phyloP scores from a whole-genome alignment of 2,329 filamentous ascomycete species.

The Macrophomina pseudophaseolina region DNA sequence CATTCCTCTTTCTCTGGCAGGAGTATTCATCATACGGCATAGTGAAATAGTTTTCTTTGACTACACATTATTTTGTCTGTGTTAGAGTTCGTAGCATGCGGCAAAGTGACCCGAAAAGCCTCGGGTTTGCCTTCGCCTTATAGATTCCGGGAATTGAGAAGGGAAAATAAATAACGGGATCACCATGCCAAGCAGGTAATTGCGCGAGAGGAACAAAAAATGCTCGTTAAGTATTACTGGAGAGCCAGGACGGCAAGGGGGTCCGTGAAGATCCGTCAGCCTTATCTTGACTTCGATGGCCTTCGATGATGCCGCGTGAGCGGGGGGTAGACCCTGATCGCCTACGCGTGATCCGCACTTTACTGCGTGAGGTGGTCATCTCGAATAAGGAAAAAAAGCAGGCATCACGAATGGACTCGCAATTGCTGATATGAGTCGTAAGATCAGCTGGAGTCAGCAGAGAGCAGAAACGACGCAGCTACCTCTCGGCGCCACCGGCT shows the following conservation, averaged over 20 bases:
- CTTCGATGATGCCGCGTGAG: neutral
- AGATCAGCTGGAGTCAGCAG: conserved; percentile 5
- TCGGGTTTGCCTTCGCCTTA: no score
- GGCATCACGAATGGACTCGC: no score
- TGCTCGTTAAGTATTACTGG: neutral
- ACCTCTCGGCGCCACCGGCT: conserved; percentile 18
- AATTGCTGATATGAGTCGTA: conserved; percentile 4
- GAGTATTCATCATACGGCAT: no score
- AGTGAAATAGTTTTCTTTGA: no score
- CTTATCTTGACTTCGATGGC: neutral
- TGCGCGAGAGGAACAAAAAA: neutral
- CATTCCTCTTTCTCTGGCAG: no score
- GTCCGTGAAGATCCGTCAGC: neutral
- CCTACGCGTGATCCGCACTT: neutral
- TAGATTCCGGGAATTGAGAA: no score
- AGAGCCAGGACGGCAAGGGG: neutral
- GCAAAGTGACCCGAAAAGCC: no score
- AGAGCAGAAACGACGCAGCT: conserved; percentile 6
- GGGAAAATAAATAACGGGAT: no score
- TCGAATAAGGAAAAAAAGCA: neutral
- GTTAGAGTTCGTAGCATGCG: no score
- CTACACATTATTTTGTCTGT: no score
- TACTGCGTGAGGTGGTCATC: neutral
- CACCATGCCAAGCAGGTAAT: no score
- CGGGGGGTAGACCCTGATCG: neutral